Percentiles rank a stretch among this genome's conserved stretches.
These are phyloP conservation scores for Somion occarium DNA, from an alignment of 1,284 basidiomycete genomes.

Conservation along the genomic window DNA sequence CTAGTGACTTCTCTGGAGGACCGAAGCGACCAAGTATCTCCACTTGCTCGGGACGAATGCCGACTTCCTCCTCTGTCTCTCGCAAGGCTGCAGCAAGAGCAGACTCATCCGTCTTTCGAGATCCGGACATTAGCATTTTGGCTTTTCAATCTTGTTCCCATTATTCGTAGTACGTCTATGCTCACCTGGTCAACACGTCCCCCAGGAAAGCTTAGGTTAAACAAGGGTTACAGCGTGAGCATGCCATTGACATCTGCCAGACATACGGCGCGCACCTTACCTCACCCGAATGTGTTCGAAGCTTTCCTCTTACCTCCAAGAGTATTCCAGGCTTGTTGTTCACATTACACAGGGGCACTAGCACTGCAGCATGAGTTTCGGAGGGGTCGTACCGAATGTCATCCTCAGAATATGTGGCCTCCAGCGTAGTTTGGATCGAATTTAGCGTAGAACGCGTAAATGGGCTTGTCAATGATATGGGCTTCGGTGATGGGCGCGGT, in stretches of 20 bases:
- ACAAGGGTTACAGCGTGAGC: neutral
- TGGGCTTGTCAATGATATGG: conserved; percentile 33
- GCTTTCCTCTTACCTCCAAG: conserved; percentile 65
- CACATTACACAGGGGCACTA: conserved; percentile 75
- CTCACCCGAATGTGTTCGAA: conserved; percentile 75
- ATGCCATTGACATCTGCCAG: neutral
- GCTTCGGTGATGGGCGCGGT: conserved; percentile 1
- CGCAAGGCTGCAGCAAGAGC: conserved; percentile 57
- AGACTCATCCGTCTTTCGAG: conserved; percentile 48
- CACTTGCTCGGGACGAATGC: conserved; percentile 50
- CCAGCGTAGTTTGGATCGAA: conserved; percentile 37
- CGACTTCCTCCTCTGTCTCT: conserved; percentile 73
- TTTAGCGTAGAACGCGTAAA: conserved; percentile 36
- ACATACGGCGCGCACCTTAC: conserved; percentile 51
- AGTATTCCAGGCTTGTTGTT: conserved; percentile 58
- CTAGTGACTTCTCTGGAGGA: conserved; percentile 55
- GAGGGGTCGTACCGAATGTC: conserved; percentile 15
- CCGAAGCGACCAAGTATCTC: conserved; percentile 63
- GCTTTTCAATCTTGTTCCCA: neutral
- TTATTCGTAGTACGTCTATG: conserved; percentile 11
- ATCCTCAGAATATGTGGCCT: conserved; percentile 12
- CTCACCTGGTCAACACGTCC: conserved; percentile 61
- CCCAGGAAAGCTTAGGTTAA: conserved; percentile 64
- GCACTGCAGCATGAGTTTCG: conserved; percentile 54
- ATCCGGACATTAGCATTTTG: too few species aligned